A percentile compares a stretch with the other conserved stretches of the same genome.
These are phyloP conservation scores for Penicillium goetzii DNA, from an alignment of 495 filamentous ascomycete species.

Conservation along the genomic window DNA sequence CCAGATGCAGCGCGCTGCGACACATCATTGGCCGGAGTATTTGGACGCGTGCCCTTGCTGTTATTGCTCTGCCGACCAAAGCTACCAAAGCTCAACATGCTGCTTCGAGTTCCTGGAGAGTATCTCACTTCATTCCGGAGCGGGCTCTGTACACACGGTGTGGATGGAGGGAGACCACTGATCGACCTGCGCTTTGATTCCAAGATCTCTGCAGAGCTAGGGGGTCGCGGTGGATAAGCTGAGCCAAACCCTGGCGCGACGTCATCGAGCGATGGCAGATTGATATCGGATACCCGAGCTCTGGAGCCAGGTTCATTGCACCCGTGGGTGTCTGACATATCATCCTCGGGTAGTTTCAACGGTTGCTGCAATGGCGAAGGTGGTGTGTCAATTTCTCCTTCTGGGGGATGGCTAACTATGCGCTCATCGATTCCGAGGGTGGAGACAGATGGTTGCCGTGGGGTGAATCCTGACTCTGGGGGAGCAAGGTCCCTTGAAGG, in stretches of 20 bases:
- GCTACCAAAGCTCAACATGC: conserved; percentile 36
- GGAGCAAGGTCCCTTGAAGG: conserved; percentile 7
- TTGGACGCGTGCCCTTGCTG: conserved; percentile 29
- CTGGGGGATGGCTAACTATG: neutral
- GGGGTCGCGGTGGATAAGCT: neutral
- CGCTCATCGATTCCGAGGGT: conserved; percentile 27
- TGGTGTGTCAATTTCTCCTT: conserved; percentile 13
- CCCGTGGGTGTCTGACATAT: neutral
- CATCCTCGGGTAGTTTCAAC: neutral
- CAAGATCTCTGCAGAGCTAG: conserved; percentile 27
- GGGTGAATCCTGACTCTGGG: neutral
- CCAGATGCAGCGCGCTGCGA: conserved; percentile 14
- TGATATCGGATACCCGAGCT: neutral
- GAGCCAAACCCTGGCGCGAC: neutral
- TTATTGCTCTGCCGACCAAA: conserved; percentile 28
- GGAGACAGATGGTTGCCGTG: conserved; percentile 29
- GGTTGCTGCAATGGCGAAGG: conserved; percentile 22
- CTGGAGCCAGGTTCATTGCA: conserved; percentile 10
- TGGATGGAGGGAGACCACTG: conserved; percentile 26
- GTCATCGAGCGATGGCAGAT: conserved; percentile 12
- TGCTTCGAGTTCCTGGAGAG: conserved; percentile 32
- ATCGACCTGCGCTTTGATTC: conserved; percentile 31
- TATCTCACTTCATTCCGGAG: conserved; percentile 36
- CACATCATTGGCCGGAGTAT: conserved; percentile 33
- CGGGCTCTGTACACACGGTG: conserved; percentile 31